Evolutionary conservation across 768 basidiomycete genomes (phyloP), one percentile per base, ranked within the genome.

Genomic region (Suillus paluster): DNA sequence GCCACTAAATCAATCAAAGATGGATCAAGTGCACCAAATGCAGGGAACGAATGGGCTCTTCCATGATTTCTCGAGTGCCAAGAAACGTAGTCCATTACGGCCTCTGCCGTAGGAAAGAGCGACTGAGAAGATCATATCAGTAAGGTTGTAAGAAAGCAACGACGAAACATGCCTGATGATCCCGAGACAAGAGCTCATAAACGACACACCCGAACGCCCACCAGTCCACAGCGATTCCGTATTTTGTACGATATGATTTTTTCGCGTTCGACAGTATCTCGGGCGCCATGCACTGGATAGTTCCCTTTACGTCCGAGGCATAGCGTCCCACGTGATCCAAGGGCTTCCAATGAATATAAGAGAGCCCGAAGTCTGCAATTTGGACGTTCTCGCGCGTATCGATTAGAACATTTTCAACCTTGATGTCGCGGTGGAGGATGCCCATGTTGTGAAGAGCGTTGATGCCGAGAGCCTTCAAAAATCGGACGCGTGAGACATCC

Each of bases 341-440:
- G 33, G 69, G 59, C 5, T 33, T 46, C 25, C 53, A 45, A 11
- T 61, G 33, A 38, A 73, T 49, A 38, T 74, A 75, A 5, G 78
- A 70, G 10, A 76, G 71, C 3, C 79, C 81, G 50, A 83, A 80
- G 59, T 81, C 81, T 3, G 76, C 69, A 19, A 83, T 79, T 27
- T 76, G 75, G 23, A 81, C 66, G 41, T 81, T 81, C 54, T 73
- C 73, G 5, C 67, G 68, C 8, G 61, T 63, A 63, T 81, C 81
- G 56, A 90, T 77, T n/a, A 91, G 79, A 46, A 91, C 81, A 62
- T 91, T 90, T 75, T 86, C 86, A 4, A 87, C 82, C 67, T 91
- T 90, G 60, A 91, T 81, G 63, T 90, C 87, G 15, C 88, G 81
- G 71, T 90, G 88, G 36, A 90, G 81, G 58, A 90, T 83, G 46